These are phyloP conservation scores for Candida quercuum DNA, from an alignment of 805 yeast species.

Conservation along the genomic window DNA sequence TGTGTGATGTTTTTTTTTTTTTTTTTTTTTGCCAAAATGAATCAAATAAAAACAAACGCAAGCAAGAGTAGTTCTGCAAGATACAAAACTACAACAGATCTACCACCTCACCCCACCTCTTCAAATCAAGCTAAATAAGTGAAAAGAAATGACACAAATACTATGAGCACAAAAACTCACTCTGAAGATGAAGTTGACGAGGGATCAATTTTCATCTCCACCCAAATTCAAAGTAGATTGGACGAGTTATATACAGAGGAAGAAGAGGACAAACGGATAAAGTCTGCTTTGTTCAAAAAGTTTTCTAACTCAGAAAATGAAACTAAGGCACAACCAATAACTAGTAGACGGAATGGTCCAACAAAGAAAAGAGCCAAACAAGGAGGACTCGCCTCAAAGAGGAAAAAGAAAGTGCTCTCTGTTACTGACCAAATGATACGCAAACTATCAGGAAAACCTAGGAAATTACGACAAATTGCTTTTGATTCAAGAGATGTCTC, in stretches of 20 bases:
- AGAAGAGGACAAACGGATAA: not conserved
- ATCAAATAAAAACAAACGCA: too few species aligned
- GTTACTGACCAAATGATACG: slow-evolving; percentile 8
- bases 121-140: too few species aligned
- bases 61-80: too few species aligned
- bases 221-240: slow-evolving; percentile 20
- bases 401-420: slow-evolving; percentile 2
- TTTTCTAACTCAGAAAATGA: too few species aligned
- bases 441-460: slow-evolving; percentile 13
- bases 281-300: not conserved
- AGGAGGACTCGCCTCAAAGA: not conserved
- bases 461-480: slow-evolving; percentile 3
- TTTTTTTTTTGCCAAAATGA: too few species aligned
- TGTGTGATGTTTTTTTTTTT: too few species aligned
- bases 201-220: slow-evolving; percentile 15
- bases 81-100: too few species aligned
- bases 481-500: not conserved
- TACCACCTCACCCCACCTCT: too few species aligned
- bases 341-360: too few species aligned
- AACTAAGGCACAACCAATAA: too few species aligned
- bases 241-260: slow-evolving; percentile 16
- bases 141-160: too few species aligned
- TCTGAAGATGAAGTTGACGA: not conserved
- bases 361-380: not conserved
- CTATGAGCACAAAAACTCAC: too few species aligned